These are phyloP conservation scores for Scorias spongiosa DNA, from an alignment of 2,329 filamentous ascomycete genomes.

Conservation along the genomic window DNA sequence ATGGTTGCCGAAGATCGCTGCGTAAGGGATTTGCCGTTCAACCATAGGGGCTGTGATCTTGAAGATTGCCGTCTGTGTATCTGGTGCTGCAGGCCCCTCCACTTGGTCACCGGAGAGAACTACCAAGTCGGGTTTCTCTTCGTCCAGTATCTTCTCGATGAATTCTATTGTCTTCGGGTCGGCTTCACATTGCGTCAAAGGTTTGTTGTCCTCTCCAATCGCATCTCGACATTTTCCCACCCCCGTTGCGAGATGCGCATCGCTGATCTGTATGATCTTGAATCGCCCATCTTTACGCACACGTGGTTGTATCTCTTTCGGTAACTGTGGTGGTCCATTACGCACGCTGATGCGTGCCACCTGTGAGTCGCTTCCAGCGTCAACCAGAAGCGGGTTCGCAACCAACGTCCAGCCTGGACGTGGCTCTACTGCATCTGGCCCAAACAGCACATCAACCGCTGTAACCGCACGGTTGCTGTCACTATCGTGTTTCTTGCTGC, in stretches of 20 bases:
- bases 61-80: slow-evolving; percentile 85
- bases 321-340: slow-evolving; percentile 52
- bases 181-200: slow-evolving; percentile 55
- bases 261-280: slow-evolving; percentile 94
- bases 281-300: slow-evolving; percentile 84
- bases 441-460: slow-evolving; percentile 73
- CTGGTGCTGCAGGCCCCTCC: slow-evolving; percentile 82
- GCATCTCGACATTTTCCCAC: slow-evolving; percentile 73
- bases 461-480: slow-evolving; percentile 64
- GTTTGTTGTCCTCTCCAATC: slow-evolving; percentile 33
- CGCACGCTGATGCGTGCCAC: slow-evolving; percentile 66
- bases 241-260: slow-evolving; percentile 85
- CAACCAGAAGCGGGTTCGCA: slow-evolving; percentile 57
- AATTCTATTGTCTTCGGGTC: slow-evolving; percentile 88
- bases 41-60: slow-evolving; percentile 79
- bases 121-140: slow-evolving; percentile 86
- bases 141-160: slow-evolving; percentile 64
- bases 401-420: slow-evolving; percentile 71
- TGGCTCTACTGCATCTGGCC: slow-evolving; percentile 80
- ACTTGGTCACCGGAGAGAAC: slow-evolving; percentile 88
- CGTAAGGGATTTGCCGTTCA: slow-evolving; percentile 78
- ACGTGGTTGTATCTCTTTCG: slow-evolving; percentile 46
- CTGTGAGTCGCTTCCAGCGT: slow-evolving; percentile 44
- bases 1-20: slow-evolving; percentile 92
- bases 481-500: slow-evolving; percentile 54